phyloP scores from a whole-genome alignment of 2,329 filamentous ascomycete genomes.

The Aspergillus aculeatinus region DNA sequence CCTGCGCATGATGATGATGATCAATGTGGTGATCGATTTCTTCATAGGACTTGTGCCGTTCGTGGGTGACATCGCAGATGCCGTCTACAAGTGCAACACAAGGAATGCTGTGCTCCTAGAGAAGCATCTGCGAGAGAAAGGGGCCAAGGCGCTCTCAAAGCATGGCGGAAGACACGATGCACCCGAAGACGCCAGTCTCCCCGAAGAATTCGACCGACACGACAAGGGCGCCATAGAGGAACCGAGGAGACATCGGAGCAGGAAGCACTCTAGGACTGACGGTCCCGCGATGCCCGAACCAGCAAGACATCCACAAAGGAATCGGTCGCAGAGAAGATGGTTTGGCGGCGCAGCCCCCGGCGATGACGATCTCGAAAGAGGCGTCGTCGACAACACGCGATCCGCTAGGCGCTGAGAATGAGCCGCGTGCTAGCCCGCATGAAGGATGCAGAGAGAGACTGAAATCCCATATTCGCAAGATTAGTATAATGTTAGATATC shows the following conservation, averaged over 20 bases:
- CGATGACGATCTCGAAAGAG: slow-evolving; percentile 32
- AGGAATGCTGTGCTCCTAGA: slow-evolving; percentile 49
- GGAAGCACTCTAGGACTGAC: slow-evolving; percentile 20
- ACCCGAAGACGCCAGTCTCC: slow-evolving; percentile 37
- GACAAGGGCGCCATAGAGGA: slow-evolving; percentile 29
- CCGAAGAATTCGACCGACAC: slow-evolving; percentile 40
- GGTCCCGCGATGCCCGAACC: slow-evolving; percentile 24
- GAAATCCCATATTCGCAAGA: not conserved
- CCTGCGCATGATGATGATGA: slow-evolving; percentile 69
- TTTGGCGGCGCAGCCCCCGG: slow-evolving; percentile 29
- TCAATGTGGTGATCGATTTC: slow-evolving; percentile 65
- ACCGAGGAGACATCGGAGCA: slow-evolving; percentile 15
- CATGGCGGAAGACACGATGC: slow-evolving; percentile 24
- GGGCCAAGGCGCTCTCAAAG: slow-evolving; percentile 32
- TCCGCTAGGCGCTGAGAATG: slow-evolving; percentile 12
- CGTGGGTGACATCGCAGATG: slow-evolving; percentile 50
- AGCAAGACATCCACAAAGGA: slow-evolving; percentile 24
- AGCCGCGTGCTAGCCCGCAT: not conserved
- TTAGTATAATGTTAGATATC: not conserved
- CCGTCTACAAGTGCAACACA: slow-evolving; percentile 50
- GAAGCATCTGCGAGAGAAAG: slow-evolving; percentile 44
- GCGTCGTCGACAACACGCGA: slow-evolving; percentile 25
- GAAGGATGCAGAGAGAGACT: not conserved
- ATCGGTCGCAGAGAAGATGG: slow-evolving; percentile 29
- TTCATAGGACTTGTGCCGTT: slow-evolving; percentile 53